Conservation (phyloP, 352 stramenopile genomes). For the Blastocystis sp. region DNA sequence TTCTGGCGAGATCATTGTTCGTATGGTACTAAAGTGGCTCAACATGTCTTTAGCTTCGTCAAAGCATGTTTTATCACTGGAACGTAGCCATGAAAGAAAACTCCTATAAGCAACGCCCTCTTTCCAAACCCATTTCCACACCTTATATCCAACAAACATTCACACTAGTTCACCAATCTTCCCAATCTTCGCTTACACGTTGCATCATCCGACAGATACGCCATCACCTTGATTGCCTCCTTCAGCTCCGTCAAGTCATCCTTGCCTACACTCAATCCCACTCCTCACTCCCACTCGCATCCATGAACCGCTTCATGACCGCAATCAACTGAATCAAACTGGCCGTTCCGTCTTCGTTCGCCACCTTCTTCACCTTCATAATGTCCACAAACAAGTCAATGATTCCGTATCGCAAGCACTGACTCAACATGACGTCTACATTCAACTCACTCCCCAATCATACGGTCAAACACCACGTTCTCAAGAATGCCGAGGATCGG, state of each 20-base stretch:
- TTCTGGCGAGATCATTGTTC: too few species aligned
- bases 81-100: too few species aligned
- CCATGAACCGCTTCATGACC: not conserved
- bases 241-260: not conserved
- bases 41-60: too few species aligned
- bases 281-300: not conserved
- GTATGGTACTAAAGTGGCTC: too few species aligned
- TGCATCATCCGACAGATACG: not conserved
- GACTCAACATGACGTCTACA: not conserved
- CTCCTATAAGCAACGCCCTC: too few species aligned
- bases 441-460: not conserved
- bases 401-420: not conserved
- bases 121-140: too few species aligned
- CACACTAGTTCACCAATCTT: not conserved
- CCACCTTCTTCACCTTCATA: not conserved
- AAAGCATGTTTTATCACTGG: too few species aligned
- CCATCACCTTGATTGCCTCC: not conserved
- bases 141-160: not conserved
- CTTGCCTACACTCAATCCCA: not conserved
- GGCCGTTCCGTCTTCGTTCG: not conserved
- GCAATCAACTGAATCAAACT: conserved; percentile 2
- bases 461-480: conserved; percentile 7
- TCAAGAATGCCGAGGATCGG: not conserved
- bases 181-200: conserved; percentile 24
- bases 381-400: not conserved